Conservation (phyloP, 352 stramenopile species). For the Bremia lactucae region DNA sequence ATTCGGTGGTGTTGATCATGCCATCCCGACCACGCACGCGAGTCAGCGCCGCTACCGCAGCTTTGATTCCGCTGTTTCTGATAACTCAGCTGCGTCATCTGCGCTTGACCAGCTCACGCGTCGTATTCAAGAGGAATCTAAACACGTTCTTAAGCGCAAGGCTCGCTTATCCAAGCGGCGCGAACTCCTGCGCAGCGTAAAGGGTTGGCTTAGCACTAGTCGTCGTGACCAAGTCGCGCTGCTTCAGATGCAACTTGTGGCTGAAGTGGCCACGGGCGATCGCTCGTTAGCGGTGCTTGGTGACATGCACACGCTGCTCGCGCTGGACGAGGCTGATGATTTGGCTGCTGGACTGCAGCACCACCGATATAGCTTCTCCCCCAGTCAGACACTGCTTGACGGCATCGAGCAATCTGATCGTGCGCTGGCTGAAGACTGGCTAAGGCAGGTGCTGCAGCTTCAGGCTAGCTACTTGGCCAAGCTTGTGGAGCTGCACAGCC, state of each 20-base stretch:
- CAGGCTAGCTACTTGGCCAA: constrained; percentile 48
- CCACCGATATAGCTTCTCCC: constrained; percentile 19
- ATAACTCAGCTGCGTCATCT: constrained; percentile 11
- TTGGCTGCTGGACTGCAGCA: constrained; percentile 2
- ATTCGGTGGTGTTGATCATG: constrained; percentile 21
- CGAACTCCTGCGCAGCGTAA: constrained; percentile 40
- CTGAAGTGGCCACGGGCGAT: constrained; percentile 48
- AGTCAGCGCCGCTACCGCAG: constrained; percentile 51
- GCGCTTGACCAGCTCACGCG: constrained; percentile 31
- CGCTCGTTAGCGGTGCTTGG: constrained; percentile 48
- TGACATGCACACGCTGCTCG: constrained; percentile 41
- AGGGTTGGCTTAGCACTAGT: constrained; percentile 31
- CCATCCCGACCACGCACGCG: constrained; percentile 5
- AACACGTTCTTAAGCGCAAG: constrained; percentile 30
- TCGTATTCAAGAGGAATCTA: constrained; percentile 45
- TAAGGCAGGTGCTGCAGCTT: constrained; percentile 34
- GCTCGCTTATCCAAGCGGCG: constrained; percentile 30
- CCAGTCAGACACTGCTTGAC: constrained; percentile 36
- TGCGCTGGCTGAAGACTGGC: constrained; percentile 50
- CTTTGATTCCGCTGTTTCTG: constrained; percentile 30
- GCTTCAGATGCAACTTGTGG: constrained; percentile 60
- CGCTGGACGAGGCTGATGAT: constrained; percentile 25
- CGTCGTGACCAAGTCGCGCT: constrained; percentile 46
- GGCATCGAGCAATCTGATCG: constrained; percentile 41
- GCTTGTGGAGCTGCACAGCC: constrained; percentile 33